Percentiles rank a stretch among this genome's conserved stretches.
Evolutionary conservation across 2,329 filamentous ascomycete genomes (phyloP).

Genomic region (Ascocoryne sarcoides): DNA sequence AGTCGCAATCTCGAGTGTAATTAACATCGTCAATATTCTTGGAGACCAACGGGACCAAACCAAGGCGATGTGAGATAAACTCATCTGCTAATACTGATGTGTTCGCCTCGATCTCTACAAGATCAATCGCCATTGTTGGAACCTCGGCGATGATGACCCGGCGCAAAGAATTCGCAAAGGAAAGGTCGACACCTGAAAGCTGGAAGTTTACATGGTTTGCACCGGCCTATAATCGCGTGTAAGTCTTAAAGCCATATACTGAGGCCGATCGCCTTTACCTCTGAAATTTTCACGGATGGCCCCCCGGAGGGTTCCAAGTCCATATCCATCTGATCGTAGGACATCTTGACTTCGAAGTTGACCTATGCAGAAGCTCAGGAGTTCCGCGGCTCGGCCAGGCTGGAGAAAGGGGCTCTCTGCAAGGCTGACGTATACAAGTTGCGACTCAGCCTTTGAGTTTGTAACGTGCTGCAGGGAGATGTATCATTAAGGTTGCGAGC

Average conservation of each 20-base stretch:
- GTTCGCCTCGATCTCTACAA: constrained; percentile 88
- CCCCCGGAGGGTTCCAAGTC: constrained; percentile 37
- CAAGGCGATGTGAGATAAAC: constrained; percentile 87
- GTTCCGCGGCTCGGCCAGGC: background rate
- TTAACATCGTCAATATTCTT: constrained; percentile 74
- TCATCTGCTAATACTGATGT: constrained; percentile 95
- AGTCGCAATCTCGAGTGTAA: constrained; percentile 92
- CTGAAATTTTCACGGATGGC: constrained; percentile 38
- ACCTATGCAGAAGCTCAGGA: background rate
- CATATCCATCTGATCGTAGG: constrained; percentile 37
- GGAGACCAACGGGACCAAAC: constrained; percentile 79
- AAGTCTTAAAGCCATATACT: constrained; percentile 11
- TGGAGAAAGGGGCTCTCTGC: constrained; percentile 8
- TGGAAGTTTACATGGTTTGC: constrained; percentile 81
- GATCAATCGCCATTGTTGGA: constrained; percentile 87
- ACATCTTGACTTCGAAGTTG: constrained; percentile 31
- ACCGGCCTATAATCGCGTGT: constrained; percentile 53
- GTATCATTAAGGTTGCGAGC: constrained; percentile 3
- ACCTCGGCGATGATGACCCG: constrained; percentile 90
- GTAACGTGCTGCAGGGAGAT: constrained; percentile 3
- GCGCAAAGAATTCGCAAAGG: constrained; percentile 87
- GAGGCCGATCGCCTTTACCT: constrained; percentile 25
- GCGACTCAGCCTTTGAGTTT: constrained; percentile 9
- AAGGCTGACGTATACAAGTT: constrained; percentile 14
- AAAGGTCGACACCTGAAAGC: constrained; percentile 78